A percentile compares a stretch with the other conserved stretches of the same genome.
phyloP scores from a whole-genome alignment of 768 basidiomycete genomes.

The Lactarius sp. region DNA sequence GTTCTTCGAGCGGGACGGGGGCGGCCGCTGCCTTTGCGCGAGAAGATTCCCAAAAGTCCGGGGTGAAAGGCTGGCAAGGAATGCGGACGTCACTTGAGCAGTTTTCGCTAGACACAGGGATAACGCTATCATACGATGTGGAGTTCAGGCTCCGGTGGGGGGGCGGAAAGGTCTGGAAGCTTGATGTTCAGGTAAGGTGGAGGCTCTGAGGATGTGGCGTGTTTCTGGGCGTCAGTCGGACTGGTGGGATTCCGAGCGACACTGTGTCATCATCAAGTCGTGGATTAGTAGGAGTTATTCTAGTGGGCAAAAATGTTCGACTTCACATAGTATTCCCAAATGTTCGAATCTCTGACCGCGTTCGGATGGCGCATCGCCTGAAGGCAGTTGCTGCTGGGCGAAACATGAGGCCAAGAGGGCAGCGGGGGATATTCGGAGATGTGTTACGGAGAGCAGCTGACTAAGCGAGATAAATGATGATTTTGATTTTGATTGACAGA shows the following conservation, averaged over 20 bases:
- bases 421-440: too few species aligned
- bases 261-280: neutral
- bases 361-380: neutral
- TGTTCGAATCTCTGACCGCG: neutral
- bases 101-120: constrained; percentile 10
- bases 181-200: constrained; percentile 43
- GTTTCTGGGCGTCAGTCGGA: constrained; percentile 13
- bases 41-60: constrained; percentile 57
- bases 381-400: neutral
- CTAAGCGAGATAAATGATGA: neutral
- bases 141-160: constrained; percentile 40
- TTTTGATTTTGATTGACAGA: neutral
- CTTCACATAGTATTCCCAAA: neutral
- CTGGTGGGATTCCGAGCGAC: neutral
- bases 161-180: constrained; percentile 52
- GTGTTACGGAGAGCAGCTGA: neutral
- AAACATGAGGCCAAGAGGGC: neutral
- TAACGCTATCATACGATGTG: constrained; percentile 51
- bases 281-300: neutral
- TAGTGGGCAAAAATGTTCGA: neutral
- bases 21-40: constrained; percentile 32
- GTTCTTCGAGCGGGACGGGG: constrained; percentile 27
- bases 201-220: constrained; percentile 21
- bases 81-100: constrained; percentile 12
- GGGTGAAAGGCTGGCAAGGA: constrained; percentile 47